These are phyloP conservation scores for Hypoxylon lenormandii DNA, from an alignment of 495 filamentous ascomycete genomes.

Conservation along the genomic window DNA sequence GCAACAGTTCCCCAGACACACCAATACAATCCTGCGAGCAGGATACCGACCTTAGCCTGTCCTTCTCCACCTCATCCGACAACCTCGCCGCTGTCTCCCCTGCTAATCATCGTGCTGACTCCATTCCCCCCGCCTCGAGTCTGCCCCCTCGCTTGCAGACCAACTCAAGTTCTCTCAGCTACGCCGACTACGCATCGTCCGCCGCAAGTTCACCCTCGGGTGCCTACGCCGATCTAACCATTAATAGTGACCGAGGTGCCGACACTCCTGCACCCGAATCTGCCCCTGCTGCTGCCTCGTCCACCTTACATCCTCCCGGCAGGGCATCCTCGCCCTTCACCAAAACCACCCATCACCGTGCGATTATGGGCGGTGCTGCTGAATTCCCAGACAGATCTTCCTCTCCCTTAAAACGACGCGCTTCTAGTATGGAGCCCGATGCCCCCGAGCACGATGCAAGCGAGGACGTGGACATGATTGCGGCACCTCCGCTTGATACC, in stretches of 20 bases:
- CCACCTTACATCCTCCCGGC: conserved; percentile 25
- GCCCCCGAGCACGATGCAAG: conserved; percentile 44
- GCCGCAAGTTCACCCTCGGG: conserved; percentile 75
- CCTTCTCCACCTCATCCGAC: conserved; percentile 54
- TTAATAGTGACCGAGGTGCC: conserved; percentile 71
- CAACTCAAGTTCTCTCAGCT: conserved; percentile 53
- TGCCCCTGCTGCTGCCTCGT: conserved; percentile 7
- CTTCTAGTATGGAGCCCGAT: conserved; percentile 66
- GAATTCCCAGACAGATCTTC: conserved; percentile 65
- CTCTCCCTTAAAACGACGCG: conserved; percentile 67
- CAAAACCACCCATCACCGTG: conserved; percentile 57
- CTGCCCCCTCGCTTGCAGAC: conserved; percentile 64
- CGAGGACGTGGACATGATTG: conserved; percentile 66
- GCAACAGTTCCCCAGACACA: conserved; percentile 55
- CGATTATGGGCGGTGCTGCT: conserved; percentile 66
- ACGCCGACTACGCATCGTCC: conserved; percentile 66
- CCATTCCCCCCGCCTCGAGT: conserved; percentile 61
- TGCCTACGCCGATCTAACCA: conserved; percentile 76
- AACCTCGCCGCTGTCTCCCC: conserved; percentile 60
- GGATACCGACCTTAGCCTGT: conserved; percentile 56
- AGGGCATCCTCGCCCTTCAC: conserved; percentile 59
- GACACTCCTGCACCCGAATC: conserved; percentile 57
- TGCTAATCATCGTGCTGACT: conserved; percentile 71
- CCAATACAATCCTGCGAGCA: conserved; percentile 64
- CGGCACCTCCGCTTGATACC: conserved; percentile 44